Percentiles rank a stretch among this genome's conserved stretches.
Evolutionary conservation across 2,329 filamentous ascomycete species (phyloP).

Genomic region (Gnomoniopsis sp.): DNA sequence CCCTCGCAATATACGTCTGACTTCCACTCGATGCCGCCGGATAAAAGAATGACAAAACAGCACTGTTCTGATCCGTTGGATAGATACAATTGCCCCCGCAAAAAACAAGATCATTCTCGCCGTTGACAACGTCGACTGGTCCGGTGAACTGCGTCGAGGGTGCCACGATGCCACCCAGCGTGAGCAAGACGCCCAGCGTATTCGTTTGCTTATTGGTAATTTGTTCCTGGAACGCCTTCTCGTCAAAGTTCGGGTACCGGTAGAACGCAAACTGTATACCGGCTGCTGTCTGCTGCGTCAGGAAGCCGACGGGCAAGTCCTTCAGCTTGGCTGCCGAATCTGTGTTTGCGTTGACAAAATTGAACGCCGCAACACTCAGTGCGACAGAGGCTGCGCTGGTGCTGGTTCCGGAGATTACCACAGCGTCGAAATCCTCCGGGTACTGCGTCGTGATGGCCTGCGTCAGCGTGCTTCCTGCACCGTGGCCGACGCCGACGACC

Average conservation of each 20-base stretch:
- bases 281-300: constrained; percentile 17
- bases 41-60: constrained; percentile 18
- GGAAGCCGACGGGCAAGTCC: constrained; percentile 18
- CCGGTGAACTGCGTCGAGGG: constrained; percentile 20
- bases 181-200: constrained; percentile 22
- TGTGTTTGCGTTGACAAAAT: constrained; percentile 2
- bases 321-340: constrained; percentile 32
- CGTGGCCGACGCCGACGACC: constrained; percentile 37
- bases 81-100: constrained; percentile 22
- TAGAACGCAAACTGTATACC: constrained; percentile 23
- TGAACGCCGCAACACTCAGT: background rate
- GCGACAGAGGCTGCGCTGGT: background rate
- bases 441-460: constrained; percentile 29
- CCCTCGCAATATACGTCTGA: constrained; percentile 21
- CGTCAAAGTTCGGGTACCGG: constrained; percentile 20
- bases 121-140: constrained; percentile 23
- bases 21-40: constrained; percentile 18
- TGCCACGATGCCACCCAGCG: constrained; percentile 18
- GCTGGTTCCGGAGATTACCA: constrained; percentile 25
- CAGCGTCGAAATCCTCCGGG: constrained; percentile 31
- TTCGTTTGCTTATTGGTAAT: constrained; percentile 23
- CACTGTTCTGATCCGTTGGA: constrained; percentile 19
- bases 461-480: constrained; percentile 32
- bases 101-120: constrained; percentile 23
- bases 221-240: constrained; percentile 17